These are phyloP conservation scores for Oryza rufipogon DNA, from an alignment of 176 grass and related monocot genomes.

Conservation along the genomic window DNA sequence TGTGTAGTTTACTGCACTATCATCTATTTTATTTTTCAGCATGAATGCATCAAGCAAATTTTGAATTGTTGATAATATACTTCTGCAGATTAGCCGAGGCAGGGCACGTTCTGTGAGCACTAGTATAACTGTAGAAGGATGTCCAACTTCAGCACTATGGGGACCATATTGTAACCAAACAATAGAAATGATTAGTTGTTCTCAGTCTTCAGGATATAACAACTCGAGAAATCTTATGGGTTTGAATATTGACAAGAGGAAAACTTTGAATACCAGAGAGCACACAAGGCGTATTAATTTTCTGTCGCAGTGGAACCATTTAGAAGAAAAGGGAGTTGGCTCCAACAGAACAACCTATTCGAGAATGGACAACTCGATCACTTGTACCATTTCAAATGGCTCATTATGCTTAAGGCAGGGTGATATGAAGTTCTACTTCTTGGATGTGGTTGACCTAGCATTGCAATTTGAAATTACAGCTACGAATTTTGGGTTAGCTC, in stretches of 20 bases:
- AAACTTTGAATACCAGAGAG: slow-evolving; percentile 32
- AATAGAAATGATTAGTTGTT: slow-evolving; percentile 75
- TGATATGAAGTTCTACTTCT: slow-evolving; percentile 74
- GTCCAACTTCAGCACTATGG: slow-evolving; percentile 57
- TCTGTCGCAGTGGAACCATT: slow-evolving; percentile 17
- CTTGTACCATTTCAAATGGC: slow-evolving; percentile 71
- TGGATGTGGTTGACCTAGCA: slow-evolving; percentile 68
- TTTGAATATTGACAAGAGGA: slow-evolving; percentile 19
- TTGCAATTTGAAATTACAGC: slow-evolving; percentile 68
- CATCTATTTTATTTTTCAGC: not conserved
- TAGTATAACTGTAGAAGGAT: slow-evolving; percentile 69
- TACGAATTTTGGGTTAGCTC: slow-evolving; percentile 41
- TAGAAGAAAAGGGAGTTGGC: slow-evolving; percentile 43
- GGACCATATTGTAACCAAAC: slow-evolving; percentile 81
- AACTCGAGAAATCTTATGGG: slow-evolving; percentile 63
- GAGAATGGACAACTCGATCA: slow-evolving; percentile 52
- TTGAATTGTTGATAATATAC: slow-evolving; percentile 45
- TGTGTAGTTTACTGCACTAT: slow-evolving; percentile 15
- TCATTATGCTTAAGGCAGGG: slow-evolving; percentile 71
- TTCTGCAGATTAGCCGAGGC: slow-evolving; percentile 83
- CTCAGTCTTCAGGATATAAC: slow-evolving; percentile 61
- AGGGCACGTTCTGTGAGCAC: slow-evolving; percentile 70
- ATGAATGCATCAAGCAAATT: slow-evolving; percentile 34
- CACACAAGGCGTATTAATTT: slow-evolving; percentile 45
- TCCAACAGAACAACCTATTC: slow-evolving; percentile 35